Base-by-base conservation (phyloP, 2,329 filamentous ascomycete species). In the Parasarocladium wereldwijsianum region DNA sequence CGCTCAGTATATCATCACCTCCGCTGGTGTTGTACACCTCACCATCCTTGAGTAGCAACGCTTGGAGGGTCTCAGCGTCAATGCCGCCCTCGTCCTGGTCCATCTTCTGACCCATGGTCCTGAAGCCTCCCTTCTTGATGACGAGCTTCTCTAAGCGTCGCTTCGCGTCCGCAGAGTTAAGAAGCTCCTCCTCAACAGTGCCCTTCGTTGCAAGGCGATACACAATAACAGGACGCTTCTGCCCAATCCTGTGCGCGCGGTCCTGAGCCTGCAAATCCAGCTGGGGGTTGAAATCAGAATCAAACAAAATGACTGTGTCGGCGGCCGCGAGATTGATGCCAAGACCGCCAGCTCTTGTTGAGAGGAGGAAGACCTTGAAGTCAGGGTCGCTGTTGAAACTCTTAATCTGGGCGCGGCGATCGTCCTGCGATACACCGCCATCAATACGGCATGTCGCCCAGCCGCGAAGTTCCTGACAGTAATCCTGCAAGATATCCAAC, bases 251-350 rank as follows among this genome's bases (percentile, higher is more conserved):
- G 48, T 98, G 90, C 1, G 83, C 85, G 5, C 90, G 82, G 46
- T 98, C 90, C 53, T 96, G 90, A 0, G 90, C 90, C 47, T 98
- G 90, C 0, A 98, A 63, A 50, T 98, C 90, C 47, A 94, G 87
- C 49, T 98, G 90, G 0, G 90, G 90, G 43, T 98, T 98, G 75
- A 87, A 94, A 44, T 93, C 70, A 3, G 57, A 63, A 51, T 96
- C 87, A 41, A 90, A 96, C 0, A 96, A 62, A 26, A 96, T 79
- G 8, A 94, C 87, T 0, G 87, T 94, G 42, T 96, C 87, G 0
- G 87, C 87, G 1, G 77, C 77, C 0, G 83, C 83, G 0, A 96
- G 72, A 44, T 94, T 96, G 61, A 96, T 96, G 29, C 87, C 87
- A 45, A 93, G 85, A 0, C 90, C 90, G 14, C 90, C 90, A 1